Evolutionary conservation across 768 basidiomycete species (phyloP), one percentile per base, ranked within the genome.

Genomic region (Fomitopsis pulvina): DNA sequence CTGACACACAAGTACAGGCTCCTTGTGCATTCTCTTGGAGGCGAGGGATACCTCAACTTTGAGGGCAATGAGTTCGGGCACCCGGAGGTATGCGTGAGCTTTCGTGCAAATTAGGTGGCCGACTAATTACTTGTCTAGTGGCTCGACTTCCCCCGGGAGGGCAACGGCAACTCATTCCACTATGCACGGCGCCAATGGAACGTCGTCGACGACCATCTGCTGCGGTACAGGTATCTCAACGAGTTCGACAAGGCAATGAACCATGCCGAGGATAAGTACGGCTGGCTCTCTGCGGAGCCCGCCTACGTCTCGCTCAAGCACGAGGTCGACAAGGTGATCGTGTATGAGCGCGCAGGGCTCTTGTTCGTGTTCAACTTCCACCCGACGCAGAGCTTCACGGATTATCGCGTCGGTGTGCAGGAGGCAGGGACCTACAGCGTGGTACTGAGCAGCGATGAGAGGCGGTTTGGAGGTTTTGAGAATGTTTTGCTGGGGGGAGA

Each of bases 21-120:
- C 27, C 68, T 99, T 25, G 91, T 91, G 0, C 92, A 96, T 58
- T 79, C 91, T 1, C 77, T 99, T 18, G 96, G 96, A 18, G 96
- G 96, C 16, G 96, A 99, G 70, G 95, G 92, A 0, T 99, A 96
- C 65, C 75, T 99, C 54, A 98, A 96, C 68, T 99, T 99, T 49
- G 92, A 95, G 67, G 93, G 92, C 27, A 98, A 97, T 56, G 95
- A 99, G 63, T 99, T 99, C 62, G 95, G 95, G 38, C 95, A 99
- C 66, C 95, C 95, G 10, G 95, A 99, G 73, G 92, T 85, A 53
- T 63, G 20, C 41, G 3, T 39, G n/a, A 32, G 38, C 32, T 20
- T 46, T 24, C 41, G 24, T 38, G 39, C 5, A n/a, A 12, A 6
- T 32, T 9, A 20, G 10, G 22, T 43, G 32, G 18, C 20, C 9